Evolutionary conservation across 163 green algal genomes (phyloP), one percentile per base, ranked within the genome.

Genomic region (Chlamydomonas reinhardtii): DNA sequence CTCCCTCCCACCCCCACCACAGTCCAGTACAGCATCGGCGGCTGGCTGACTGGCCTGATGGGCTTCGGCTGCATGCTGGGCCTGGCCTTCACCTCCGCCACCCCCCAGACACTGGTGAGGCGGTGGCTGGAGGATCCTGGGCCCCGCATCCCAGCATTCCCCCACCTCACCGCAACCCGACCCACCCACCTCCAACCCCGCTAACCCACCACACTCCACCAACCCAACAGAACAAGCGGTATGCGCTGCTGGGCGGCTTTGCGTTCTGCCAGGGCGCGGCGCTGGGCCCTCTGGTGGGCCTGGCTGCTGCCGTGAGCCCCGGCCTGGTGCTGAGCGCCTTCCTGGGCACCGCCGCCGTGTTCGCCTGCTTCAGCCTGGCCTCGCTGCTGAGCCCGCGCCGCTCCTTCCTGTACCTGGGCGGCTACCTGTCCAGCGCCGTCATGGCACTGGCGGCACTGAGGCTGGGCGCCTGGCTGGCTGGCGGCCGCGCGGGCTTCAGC

Each of bases 361-460:
- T 98, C 87, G 84, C 88, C 2, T 97, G 91, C 92, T 98, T 98
- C 92, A 93, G 82, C 12, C 89, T 89, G 24, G 93, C 94, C 25
- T 93, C 96, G 14, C 87, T 98, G n/a, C 56, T 96, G 11, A 92
- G 93, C 11, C 87, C 85, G 32, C 90, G 95, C 14, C 90, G 96
- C 73, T 88, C 37, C 52, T 93, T 87, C 71, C 83, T 94, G 59
- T 95, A 92, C 81, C 92, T 96, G 64, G 94, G 94, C 43, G 93
- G 94, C 72, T 92, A 89, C 52, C 90, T 98, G 61, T 91, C 90
- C 17, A 96, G 92, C 3, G 95, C 92, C 4, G 52, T 98, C 14
- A 66, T 62, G 19, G 61, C 62, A 61, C 83, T 94, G 43, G 20
- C 90, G 24, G 71, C 64, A 27, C 34, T 94, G 74, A 82, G 88